Evolutionary conservation across 2,329 filamentous ascomycete genomes (phyloP).

Genomic region (Paracoccidioides lutzii): DNA sequence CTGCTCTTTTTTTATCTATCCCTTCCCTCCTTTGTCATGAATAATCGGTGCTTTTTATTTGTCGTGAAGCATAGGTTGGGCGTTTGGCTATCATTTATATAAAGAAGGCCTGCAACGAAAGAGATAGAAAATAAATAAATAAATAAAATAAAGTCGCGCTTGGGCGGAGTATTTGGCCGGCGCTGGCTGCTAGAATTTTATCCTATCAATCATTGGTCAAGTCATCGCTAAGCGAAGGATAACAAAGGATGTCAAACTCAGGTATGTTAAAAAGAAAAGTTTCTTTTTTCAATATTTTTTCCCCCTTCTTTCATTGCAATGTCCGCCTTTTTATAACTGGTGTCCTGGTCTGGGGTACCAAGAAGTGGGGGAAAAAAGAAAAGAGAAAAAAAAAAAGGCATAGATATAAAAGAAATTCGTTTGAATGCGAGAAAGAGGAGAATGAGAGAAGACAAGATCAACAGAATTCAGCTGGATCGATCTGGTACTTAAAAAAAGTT

Average conservation of each 20-base stretch:
- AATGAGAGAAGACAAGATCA: background rate
- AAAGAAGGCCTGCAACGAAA: background rate
- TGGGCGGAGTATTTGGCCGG: background rate
- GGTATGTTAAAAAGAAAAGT: too few relatives aligned
- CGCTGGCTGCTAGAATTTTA: background rate
- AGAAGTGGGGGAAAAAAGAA: background rate
- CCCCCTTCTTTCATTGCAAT: background rate
- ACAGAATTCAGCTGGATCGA: background rate
- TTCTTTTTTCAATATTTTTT: background rate
- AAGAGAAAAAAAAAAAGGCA: background rate
- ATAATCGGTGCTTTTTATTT: background rate
- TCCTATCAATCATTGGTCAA: too few relatives aligned
- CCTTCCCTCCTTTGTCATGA: background rate
- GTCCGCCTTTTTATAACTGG: background rate
- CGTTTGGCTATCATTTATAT: background rate
- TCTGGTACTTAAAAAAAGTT: background rate
- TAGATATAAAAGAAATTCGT: constrained; percentile 4
- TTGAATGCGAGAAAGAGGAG: background rate
- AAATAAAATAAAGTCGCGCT: background rate
- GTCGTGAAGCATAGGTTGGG: constrained; percentile 1
- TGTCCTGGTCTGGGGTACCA: background rate
- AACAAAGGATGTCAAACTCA: too few relatives aligned
- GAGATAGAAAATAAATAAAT: background rate
- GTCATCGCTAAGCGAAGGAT: too few relatives aligned
- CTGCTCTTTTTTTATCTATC: background rate